These are phyloP conservation scores for Entomortierella lignicola DNA, from an alignment of 192 early-diverging fungal species.

Conservation along the genomic window DNA sequence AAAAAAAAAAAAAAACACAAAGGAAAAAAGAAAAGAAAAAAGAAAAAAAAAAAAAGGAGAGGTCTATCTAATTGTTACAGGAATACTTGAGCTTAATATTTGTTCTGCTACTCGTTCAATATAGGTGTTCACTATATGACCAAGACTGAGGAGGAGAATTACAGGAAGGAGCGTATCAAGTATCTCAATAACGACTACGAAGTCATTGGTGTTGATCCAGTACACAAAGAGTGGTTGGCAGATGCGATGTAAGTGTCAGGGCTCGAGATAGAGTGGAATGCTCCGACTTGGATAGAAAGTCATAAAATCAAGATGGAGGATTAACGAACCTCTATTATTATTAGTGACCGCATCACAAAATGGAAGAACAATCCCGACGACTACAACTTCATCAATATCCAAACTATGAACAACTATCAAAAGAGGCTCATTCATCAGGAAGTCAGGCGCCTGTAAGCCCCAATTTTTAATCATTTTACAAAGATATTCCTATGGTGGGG, in stretches of 20 bases:
- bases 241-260: slow-evolving; percentile 20
- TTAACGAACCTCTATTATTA: neutral
- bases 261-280: neutral
- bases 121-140: slow-evolving; percentile 41
- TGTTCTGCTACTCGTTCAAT: neutral
- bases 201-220: slow-evolving; percentile 13
- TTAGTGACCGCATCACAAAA: slow-evolving; percentile 18
- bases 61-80: no score
- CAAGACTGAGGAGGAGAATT: slow-evolving; percentile 21
- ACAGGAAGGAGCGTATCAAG: slow-evolving; percentile 14
- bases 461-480: neutral
- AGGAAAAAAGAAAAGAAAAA: no score
- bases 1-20: neutral
- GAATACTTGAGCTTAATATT: neutral
- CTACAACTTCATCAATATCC: no score
- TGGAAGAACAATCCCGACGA: slow-evolving; percentile 10
- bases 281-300: no score
- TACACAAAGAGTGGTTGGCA: slow-evolving; percentile 1
- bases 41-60: no score
- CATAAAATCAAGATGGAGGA: neutral
- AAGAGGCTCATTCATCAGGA: slow-evolving; percentile 32
- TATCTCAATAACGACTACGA: slow-evolving; percentile 26
- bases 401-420: slow-evolving; percentile 27
- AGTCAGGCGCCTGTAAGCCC: slow-evolving; percentile 24
- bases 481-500: neutral